Percentiles rank a stretch among this genome's conserved stretches.
These are phyloP conservation scores for Lentinula lateritia DNA, from an alignment of 768 basidiomycete species.

Conservation along the genomic window DNA sequence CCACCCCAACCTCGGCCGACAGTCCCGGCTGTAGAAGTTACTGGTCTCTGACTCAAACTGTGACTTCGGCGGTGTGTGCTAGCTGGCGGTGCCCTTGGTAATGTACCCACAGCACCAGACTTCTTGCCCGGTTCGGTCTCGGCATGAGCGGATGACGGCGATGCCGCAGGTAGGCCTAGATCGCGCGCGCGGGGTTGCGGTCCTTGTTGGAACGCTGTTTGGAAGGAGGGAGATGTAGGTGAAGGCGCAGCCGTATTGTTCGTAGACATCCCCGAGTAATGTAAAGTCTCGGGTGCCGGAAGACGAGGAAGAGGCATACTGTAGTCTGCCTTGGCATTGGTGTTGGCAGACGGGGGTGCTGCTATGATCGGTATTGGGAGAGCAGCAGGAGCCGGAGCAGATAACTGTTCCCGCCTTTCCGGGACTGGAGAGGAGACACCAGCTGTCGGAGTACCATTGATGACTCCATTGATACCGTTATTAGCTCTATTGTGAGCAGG, in stretches of 20 bases:
- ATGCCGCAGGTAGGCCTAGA: slow-evolving; percentile 37
- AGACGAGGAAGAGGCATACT: slow-evolving; percentile 79
- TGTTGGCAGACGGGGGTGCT: not conserved
- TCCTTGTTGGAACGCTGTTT: slow-evolving; percentile 28
- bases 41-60: slow-evolving; percentile 73
- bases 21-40: slow-evolving; percentile 13
- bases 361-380: not conserved
- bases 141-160: slow-evolving; percentile 14
- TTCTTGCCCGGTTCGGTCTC: slow-evolving; percentile 6
- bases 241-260: slow-evolving; percentile 40
- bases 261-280: slow-evolving; percentile 72
- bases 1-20: slow-evolving; percentile 47
- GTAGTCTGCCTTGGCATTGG: slow-evolving; percentile 62
- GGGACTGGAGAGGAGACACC: not conserved
- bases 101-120: slow-evolving; percentile 23
- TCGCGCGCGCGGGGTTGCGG: slow-evolving; percentile 64
- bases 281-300: slow-evolving; percentile 75
- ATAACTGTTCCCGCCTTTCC: not conserved
- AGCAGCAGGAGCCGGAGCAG: not conserved
- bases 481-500: not conserved
- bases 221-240: slow-evolving; percentile 54
- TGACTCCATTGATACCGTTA: not conserved
- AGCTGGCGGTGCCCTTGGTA: slow-evolving; percentile 69
- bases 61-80: slow-evolving; percentile 80
- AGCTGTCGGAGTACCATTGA: not conserved